phyloP scores from a whole-genome alignment of 345 rosid species.

The Barbarea vulgaris region DNA sequence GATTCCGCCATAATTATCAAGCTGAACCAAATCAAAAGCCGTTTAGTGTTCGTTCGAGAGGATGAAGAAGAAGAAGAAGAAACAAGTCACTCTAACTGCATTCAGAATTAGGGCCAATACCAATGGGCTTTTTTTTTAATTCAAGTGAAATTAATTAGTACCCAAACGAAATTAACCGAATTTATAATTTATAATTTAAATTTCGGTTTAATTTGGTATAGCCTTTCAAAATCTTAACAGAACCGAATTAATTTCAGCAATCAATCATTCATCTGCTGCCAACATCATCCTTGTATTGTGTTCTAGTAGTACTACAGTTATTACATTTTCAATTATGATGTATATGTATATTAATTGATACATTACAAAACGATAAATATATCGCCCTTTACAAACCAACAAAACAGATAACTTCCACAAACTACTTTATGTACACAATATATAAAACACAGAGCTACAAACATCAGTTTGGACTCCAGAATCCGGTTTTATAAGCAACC shows the following conservation, averaged over 20 bases:
- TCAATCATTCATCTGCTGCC: background rate
- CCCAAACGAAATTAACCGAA: background rate
- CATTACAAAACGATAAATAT: slow-evolving; percentile 2
- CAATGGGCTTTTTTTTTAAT: background rate
- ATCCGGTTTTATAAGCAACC: slow-evolving; percentile 16
- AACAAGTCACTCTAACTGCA: background rate
- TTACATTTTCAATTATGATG: background rate
- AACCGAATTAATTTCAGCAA: background rate
- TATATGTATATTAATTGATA: slow-evolving; percentile 18
- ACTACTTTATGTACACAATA: slow-evolving; percentile 18
- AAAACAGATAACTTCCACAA: background rate
- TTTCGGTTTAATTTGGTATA: background rate
- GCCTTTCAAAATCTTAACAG: background rate
- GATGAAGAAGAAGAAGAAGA: background rate
- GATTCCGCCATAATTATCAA: slow-evolving; percentile 41
- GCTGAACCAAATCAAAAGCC: background rate
- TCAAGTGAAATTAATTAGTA: background rate
- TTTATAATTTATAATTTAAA: too few relatives aligned
- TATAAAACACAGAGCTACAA: background rate
- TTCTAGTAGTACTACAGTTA: background rate
- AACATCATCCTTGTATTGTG: background rate
- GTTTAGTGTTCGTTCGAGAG: background rate
- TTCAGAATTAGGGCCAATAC: background rate
- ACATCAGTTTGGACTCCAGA: background rate
- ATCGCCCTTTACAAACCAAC: slow-evolving; percentile 23